Conservation (phyloP, 2,329 filamentous ascomycete genomes). For the Stemphylium beticola region DNA sequence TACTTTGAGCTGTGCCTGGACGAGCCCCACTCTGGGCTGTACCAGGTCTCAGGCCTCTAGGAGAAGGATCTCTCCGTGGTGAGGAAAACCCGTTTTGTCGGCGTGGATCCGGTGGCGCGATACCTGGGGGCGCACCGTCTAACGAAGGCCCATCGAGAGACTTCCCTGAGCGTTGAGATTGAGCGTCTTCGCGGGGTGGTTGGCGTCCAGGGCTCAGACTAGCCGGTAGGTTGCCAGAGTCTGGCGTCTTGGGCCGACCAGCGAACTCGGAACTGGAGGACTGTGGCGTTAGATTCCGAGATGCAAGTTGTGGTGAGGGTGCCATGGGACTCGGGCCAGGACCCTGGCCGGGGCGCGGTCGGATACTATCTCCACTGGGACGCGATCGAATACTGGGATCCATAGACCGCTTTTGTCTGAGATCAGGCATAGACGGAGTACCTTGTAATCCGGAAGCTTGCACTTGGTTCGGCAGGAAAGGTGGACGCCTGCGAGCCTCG, state of each 20-base stretch:
- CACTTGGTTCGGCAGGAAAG: slow-evolving; percentile 26
- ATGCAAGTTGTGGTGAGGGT: slow-evolving; percentile 31
- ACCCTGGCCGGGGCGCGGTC: slow-evolving; percentile 38
- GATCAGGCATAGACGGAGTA: slow-evolving; percentile 35
- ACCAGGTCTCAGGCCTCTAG: slow-evolving; percentile 41
- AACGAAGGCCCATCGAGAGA: slow-evolving; percentile 36
- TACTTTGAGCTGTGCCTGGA: slow-evolving; percentile 47
- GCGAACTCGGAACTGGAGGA: slow-evolving; percentile 49
- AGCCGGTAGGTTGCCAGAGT: slow-evolving; percentile 32
- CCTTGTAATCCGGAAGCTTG: slow-evolving; percentile 9
- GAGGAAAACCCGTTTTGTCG: slow-evolving; percentile 38
- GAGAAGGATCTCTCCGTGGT: slow-evolving; percentile 39
- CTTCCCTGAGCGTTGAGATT: slow-evolving; percentile 37
- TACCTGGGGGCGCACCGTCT: slow-evolving; percentile 28
- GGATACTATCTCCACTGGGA: slow-evolving; percentile 47
- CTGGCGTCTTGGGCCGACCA: slow-evolving; percentile 41
- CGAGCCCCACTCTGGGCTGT: slow-evolving; percentile 43
- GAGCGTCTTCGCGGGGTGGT: slow-evolving; percentile 37
- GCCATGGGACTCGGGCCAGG: slow-evolving; percentile 42
- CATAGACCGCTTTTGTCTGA: slow-evolving; percentile 42
- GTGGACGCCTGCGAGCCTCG: slow-evolving; percentile 36
- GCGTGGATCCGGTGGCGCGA: slow-evolving; percentile 35
- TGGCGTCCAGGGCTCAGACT: slow-evolving; percentile 38
- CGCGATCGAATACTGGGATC: slow-evolving; percentile 43
- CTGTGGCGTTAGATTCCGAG: slow-evolving; percentile 49